These are phyloP conservation scores for Talaromyces sp. DNA, from an alignment of 2,329 filamentous ascomycete species.

Conservation along the genomic window DNA sequence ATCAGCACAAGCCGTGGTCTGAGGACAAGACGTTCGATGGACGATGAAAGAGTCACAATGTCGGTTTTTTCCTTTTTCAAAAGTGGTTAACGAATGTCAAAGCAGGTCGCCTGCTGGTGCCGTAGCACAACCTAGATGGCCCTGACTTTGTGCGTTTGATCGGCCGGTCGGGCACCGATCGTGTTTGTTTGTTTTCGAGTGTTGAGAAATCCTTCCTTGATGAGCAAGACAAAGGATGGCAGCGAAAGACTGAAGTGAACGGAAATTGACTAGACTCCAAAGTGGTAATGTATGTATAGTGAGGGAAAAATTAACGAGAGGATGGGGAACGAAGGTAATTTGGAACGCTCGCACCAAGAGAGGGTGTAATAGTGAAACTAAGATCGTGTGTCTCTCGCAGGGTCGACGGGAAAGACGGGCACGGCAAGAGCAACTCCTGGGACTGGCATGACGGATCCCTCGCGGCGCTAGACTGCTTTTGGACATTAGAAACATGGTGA, in stretches of 20 bases:
- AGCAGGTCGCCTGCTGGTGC: slow-evolving; percentile 16
- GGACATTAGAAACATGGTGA: slow-evolving; percentile 16
- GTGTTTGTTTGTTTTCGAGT: slow-evolving; percentile 3
- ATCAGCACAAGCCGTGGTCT: neutral
- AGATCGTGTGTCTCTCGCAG: slow-evolving; percentile 8
- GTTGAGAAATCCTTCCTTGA: slow-evolving; percentile 1
- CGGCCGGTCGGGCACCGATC: neutral
- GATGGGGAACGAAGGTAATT: slow-evolving; percentile 8
- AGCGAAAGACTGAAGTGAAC: slow-evolving; percentile 7
- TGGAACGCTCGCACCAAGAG: slow-evolving; percentile 2
- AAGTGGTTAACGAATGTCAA: neutral
- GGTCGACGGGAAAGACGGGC: neutral
- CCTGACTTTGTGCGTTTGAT: slow-evolving; percentile 10
- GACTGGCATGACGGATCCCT: slow-evolving; percentile 15
- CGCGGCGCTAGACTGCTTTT: slow-evolving; percentile 9
- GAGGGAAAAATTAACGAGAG: slow-evolving; percentile 13
- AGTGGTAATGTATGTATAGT: neutral
- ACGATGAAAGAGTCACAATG: neutral
- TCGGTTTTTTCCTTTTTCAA: neutral
- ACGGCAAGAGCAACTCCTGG: slow-evolving; percentile 11
- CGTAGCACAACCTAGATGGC: slow-evolving; percentile 9
- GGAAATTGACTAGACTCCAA: neutral
- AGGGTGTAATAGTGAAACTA: neutral
- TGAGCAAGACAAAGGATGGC: slow-evolving; percentile 4
- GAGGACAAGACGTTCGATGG: slow-evolving; percentile 19